Base-by-base conservation (phyloP, 2,329 filamentous ascomycete genomes). In the Scedosporium dehoogii region DNA sequence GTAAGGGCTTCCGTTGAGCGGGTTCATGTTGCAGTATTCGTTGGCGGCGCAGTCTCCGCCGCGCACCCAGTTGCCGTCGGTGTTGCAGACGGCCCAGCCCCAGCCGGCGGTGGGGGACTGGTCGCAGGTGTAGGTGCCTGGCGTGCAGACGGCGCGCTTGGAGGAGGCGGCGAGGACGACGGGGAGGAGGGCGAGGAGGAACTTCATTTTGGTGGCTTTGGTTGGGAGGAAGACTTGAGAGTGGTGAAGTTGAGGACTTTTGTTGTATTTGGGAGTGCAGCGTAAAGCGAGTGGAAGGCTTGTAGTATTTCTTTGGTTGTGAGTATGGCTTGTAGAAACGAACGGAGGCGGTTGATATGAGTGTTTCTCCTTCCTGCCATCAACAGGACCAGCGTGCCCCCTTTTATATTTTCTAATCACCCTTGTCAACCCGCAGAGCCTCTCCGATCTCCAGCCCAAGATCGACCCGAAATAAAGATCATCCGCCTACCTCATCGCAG, bases 1-100 rank as follows among this genome's bases (percentile, higher is more conserved):
- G 62, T 65, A 63, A 7, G 64, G 64, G 3, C 57, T 53, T 3
- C 51, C 60, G 60, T 65, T 65, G 60, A 60, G 46, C 23, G 62
- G 44, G 60, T 64, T 65, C 59, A 65, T 63, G 60, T 51, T 44
- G 62, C 64, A 65, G 58, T 44, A 63, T 16, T 65, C 60, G 18
- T 18, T n/a, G 6, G 57, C 12, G 4, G n/a, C 9, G 41, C 64
- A 65, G 33, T 27, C 25, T 3, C 64, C 64, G 56, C 46, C 59
- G 27, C 46, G 48, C 16, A 61, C 48, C 59, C 59, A 61, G n/a
- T 25, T 10, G 48, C 59, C 59, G 3, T 18, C 4, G 18, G 29
- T 44, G 59, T 61, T 51, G 59, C 59, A 61, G 46, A 61, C 59
- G 59, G 59, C 25, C 59, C 59, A 61, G 55, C 55, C 55, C 55